phyloP scores from a whole-genome alignment of 2,329 filamentous ascomycete species.

The Penicillium sp. region DNA sequence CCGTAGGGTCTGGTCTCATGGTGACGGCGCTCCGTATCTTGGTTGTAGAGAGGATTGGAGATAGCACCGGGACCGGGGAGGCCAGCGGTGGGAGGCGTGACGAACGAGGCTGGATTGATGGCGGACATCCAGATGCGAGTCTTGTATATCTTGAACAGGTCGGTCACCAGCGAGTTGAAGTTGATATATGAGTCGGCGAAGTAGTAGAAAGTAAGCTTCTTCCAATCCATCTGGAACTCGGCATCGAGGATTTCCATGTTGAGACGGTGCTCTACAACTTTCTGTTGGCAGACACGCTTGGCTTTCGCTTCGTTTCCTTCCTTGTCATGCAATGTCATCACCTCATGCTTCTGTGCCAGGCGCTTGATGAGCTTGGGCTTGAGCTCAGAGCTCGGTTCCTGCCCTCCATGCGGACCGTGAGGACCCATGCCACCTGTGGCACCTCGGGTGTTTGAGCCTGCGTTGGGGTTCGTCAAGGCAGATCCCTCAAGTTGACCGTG shows the following conservation, averaged over 20 bases:
- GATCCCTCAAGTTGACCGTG: slow-evolving; percentile 56
- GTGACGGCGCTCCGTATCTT: slow-evolving; percentile 45
- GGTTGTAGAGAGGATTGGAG: slow-evolving; percentile 62
- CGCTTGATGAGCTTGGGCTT: slow-evolving; percentile 98
- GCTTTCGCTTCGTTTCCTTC: slow-evolving; percentile 97
- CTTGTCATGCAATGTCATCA: slow-evolving; percentile 86
- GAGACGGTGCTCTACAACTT: slow-evolving; percentile 88
- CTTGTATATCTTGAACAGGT: slow-evolving; percentile 99
- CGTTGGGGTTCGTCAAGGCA: slow-evolving; percentile 45
- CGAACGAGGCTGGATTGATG: slow-evolving; percentile 95
- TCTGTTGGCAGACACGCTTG: slow-evolving; percentile 94
- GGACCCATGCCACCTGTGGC: slow-evolving; percentile 78
- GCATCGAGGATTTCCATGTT: slow-evolving; percentile 99
- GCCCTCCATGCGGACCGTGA: slow-evolving; percentile 70
- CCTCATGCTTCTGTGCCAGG: slow-evolving; percentile 86
- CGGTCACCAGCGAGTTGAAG: slow-evolving; percentile 95
- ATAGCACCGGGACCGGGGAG: slow-evolving; percentile 69
- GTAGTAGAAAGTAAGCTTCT: slow-evolving; percentile 98
- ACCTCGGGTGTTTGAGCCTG: slow-evolving; percentile 65
- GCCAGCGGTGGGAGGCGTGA: slow-evolving; percentile 68
- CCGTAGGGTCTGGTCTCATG: slow-evolving; percentile 35
- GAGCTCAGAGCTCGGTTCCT: slow-evolving; percentile 73
- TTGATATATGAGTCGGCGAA: slow-evolving; percentile 98
- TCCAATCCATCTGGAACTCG: slow-evolving; percentile 99
- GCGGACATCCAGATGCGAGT: slow-evolving; percentile 99